phyloP scores from a whole-genome alignment of 345 rosid species.

The Camelina sativa region DNA sequence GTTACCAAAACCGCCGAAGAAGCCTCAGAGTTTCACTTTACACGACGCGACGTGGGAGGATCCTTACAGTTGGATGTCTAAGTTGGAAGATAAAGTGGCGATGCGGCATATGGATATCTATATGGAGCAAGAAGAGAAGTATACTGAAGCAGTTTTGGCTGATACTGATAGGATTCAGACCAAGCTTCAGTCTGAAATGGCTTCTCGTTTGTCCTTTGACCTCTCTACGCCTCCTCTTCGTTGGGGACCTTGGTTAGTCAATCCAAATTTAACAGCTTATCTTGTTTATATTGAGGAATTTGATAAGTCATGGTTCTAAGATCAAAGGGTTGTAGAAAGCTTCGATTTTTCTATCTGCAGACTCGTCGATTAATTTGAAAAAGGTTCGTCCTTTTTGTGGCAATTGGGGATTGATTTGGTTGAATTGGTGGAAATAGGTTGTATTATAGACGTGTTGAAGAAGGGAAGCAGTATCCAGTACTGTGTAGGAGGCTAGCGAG shows the following conservation, averaged over 20 bases:
- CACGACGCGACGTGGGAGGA: constrained; percentile 88
- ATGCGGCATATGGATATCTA: constrained; percentile 95
- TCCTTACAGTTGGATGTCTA: constrained; percentile 95
- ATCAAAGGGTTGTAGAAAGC: constrained; percentile 11
- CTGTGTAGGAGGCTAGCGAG: constrained; percentile 77
- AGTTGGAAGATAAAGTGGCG: constrained; percentile 83
- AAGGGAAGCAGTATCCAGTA: constrained; percentile 86
- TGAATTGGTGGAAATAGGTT: constrained; percentile 58
- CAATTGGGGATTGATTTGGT: constrained; percentile 1
- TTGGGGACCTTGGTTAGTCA: constrained; percentile 89
- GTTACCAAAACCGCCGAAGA: constrained; percentile 85
- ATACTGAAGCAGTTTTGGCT: constrained; percentile 77
- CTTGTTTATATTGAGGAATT: not conserved
- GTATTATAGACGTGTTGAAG: constrained; percentile 89
- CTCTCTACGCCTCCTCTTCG: constrained; percentile 93
- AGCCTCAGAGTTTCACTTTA: constrained; percentile 71
- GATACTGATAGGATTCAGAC: constrained; percentile 76
- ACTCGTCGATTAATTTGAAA: constrained; percentile 12
- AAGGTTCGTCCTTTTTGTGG: constrained; percentile 4
- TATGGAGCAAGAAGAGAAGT: constrained; percentile 98
- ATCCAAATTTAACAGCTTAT: not conserved
- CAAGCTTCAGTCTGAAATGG: constrained; percentile 94
- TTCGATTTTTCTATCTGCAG: constrained; percentile 1
- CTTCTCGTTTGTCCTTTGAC: constrained; percentile 74
- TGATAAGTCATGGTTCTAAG: not conserved